phyloP scores from a whole-genome alignment of 371 early-diverging fungal species.

The Chytridiales sp. region DNA sequence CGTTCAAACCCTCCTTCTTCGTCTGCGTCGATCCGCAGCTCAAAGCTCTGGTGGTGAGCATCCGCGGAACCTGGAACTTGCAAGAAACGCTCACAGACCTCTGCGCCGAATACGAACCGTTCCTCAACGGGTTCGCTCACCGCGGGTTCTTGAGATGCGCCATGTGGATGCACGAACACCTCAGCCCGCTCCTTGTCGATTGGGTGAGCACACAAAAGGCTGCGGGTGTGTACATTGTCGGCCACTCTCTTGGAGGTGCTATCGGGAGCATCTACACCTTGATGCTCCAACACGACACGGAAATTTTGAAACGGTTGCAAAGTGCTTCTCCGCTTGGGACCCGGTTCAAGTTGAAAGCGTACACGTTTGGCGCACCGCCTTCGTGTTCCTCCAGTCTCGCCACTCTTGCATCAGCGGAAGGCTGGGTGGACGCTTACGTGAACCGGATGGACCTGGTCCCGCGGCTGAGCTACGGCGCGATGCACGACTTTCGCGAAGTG shows the following conservation, averaged over 20 bases:
- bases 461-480: constrained; percentile 27
- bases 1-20: constrained; percentile 36
- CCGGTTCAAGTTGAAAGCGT: constrained; percentile 19
- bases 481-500: constrained; percentile 31
- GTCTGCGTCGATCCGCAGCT: constrained; percentile 25
- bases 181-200: constrained; percentile 21
- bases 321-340: background rate
- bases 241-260: constrained; percentile 39
- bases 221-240: constrained; percentile 31
- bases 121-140: constrained; percentile 33
- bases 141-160: constrained; percentile 35
- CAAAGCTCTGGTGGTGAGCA: constrained; percentile 29
- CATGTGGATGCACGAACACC: constrained; percentile 30
- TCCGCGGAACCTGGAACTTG: constrained; percentile 37
- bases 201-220: constrained; percentile 25
- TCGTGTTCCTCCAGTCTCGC: constrained; percentile 30
- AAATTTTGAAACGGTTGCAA: constrained; percentile 1
- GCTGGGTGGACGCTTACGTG: constrained; percentile 27
- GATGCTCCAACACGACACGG: constrained; percentile 12
- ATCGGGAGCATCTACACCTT: constrained; percentile 30
- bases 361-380: constrained; percentile 27
- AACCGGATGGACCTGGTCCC: constrained; percentile 40
- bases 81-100: constrained; percentile 33
- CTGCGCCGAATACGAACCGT: constrained; percentile 37
- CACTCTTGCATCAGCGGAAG: constrained; percentile 20